Conservation (phyloP, 139 green algal genomes). For the Chlorella sorokiniana region DNA sequence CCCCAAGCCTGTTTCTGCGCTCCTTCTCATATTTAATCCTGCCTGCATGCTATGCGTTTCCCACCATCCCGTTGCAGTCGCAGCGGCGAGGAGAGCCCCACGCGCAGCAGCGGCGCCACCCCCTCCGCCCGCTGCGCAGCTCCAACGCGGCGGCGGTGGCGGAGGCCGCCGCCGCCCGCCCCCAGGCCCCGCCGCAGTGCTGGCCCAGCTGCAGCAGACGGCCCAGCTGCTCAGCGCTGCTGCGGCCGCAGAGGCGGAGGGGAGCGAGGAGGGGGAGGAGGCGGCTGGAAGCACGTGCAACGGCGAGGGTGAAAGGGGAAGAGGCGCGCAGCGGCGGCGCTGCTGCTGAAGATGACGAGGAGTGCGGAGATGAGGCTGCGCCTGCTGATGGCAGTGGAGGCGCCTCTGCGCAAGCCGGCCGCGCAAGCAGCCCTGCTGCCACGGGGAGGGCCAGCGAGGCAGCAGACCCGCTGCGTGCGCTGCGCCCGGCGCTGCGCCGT, state of each 20-base stretch:
- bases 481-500: too few relatives aligned
- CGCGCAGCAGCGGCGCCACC: constrained; percentile 5
- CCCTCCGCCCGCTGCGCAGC: background rate
- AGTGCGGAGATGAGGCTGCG: too few relatives aligned
- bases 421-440: too few relatives aligned
- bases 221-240: constrained; percentile 5
- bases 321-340: too few relatives aligned
- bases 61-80: too few relatives aligned
- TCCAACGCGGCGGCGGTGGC: background rate
- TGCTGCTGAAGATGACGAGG: too few relatives aligned
- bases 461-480: background rate
- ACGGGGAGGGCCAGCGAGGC: too few relatives aligned
- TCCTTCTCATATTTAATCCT: too few relatives aligned
- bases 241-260: background rate
- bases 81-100: constrained; percentile 27
- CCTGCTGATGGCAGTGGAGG: too few relatives aligned
- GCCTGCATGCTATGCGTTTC: too few relatives aligned
- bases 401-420: too few relatives aligned
- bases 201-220: constrained; percentile 15
- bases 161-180: background rate
- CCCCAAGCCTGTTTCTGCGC: background rate
- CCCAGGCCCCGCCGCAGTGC: background rate
- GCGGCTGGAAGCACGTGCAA: background rate
- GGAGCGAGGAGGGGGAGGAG: background rate
- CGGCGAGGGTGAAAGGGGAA: background rate